Base-by-base conservation (phyloP, 1,139 yeast species). In the Geotrichum restrictum region DNA sequence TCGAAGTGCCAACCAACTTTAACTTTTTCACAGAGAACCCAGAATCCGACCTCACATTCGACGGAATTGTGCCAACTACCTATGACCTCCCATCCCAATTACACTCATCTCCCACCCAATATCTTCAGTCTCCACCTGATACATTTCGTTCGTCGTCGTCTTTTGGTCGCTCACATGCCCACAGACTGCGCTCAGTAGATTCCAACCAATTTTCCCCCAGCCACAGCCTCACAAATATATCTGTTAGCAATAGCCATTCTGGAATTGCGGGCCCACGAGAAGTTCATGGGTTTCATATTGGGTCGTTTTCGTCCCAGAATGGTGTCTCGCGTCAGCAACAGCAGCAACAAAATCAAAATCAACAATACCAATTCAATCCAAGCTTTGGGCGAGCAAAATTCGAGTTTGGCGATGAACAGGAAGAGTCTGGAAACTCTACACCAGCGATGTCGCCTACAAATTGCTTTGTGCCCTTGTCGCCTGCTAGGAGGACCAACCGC, bases 261-360 rank as follows among this genome's bases (percentile, higher is more conserved):
- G 55, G 59, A 11, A 58, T 59, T 18, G 60, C 62, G 4, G 62
- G 62, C 16, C 62, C 62, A n/a, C 55, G 62, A 4, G 55, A 56
- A 29, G 27, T 48, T n/a, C 51, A 47, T 18, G 55, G 55, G 22
- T 48, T 47, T 38, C 55, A 52, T 29, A 48, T 52, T 44, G 55
- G 55, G 31, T 52, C 55, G 16, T 52, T 45, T 29, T 41, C 45
- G 37, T 18, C 42, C 41, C 18, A 22, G 24, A 34, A 16, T 16
- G 10, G 22, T 33, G 16, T 24, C 27, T 13, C 31, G 36, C 36
- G 31, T n/a, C 16, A 29, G 34, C 44, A 24, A 16, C 32, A 18
- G 22, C 39, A 32, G 33, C 45, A 14, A 7, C 21, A n/a, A n/a
- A n/a, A n/a, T n/a, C n/a, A n/a, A n/a, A 27, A 4, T 8, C 41